These are phyloP conservation scores for Xerocomus minutiporus DNA, from an alignment of 1,284 basidiomycete genomes.

Conservation along the genomic window DNA sequence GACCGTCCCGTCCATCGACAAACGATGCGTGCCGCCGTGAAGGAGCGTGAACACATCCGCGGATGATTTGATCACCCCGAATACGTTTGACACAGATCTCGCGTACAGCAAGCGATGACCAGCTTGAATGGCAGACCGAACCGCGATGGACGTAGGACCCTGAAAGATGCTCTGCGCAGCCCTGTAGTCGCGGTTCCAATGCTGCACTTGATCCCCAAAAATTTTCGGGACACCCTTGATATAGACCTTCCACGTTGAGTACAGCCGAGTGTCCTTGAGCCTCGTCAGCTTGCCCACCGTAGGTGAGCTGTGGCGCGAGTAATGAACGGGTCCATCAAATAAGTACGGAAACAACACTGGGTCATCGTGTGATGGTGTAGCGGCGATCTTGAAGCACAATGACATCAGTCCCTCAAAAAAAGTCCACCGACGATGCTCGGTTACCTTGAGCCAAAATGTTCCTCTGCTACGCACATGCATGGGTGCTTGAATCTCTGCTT, in stretches of 20 bases:
- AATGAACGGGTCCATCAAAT: conserved; percentile 71
- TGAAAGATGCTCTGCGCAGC: conserved; percentile 68
- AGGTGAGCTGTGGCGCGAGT: conserved; percentile 63
- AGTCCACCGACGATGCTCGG: conserved; percentile 1
- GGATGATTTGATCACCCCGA: conserved; percentile 50
- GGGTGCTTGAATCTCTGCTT: conserved; percentile 53
- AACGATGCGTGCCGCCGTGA: conserved; percentile 37
- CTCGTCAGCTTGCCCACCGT: conserved; percentile 60
- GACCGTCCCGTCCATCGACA: conserved; percentile 13
- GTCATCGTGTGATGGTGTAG: conserved; percentile 36
- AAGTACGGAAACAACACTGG: conserved; percentile 48
- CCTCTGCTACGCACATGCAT: conserved; percentile 48
- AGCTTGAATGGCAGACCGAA: conserved; percentile 63
- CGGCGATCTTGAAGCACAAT: conserved; percentile 38
- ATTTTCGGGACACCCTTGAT: conserved; percentile 55
- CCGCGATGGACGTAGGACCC: conserved; percentile 54
- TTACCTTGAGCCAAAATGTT: conserved; percentile 65
- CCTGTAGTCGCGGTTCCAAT: conserved; percentile 62
- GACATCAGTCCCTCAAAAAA: conserved; percentile 24
- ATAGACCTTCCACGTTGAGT: conserved; percentile 77
- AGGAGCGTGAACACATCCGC: conserved; percentile 50
- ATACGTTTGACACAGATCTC: conserved; percentile 49
- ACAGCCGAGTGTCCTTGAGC: conserved; percentile 59
- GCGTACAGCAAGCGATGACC: conserved; percentile 73
- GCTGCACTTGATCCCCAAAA: conserved; percentile 58